A percentile compares a stretch with the other conserved stretches of the same genome.
These are phyloP conservation scores for Cornus controversa DNA, from an alignment of 148 eudicot genomes.

Conservation along the genomic window DNA sequence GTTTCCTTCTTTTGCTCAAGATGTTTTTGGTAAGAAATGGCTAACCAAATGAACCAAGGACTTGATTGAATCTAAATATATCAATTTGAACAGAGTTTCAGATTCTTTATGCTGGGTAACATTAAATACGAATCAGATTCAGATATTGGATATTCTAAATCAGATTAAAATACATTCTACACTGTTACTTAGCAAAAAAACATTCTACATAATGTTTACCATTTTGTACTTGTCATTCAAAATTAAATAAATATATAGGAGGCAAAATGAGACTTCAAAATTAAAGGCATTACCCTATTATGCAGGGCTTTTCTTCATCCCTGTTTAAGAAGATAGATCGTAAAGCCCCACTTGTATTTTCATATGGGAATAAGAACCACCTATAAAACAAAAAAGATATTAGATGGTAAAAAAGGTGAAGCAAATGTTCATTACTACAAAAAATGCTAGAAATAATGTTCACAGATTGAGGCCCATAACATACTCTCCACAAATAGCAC, in stretches of 20 bases:
- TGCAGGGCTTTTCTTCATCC: slow-evolving; percentile 60
- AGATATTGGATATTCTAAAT: too few relatives aligned
- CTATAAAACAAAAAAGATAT: slow-evolving; percentile 27
- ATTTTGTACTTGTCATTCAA: slow-evolving; percentile 47
- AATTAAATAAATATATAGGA: slow-evolving; percentile 15
- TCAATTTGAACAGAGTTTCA: too few relatives aligned
- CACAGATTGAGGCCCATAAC: slow-evolving; percentile 19
- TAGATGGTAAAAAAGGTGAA: not conserved
- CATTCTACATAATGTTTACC: slow-evolving; percentile 45
- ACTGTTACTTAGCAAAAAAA: too few relatives aligned
- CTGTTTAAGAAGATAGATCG: slow-evolving; percentile 54
- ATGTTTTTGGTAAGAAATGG: too few relatives aligned
- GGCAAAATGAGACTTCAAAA: not conserved
- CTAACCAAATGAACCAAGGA: too few relatives aligned
- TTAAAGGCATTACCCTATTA: slow-evolving; percentile 56
- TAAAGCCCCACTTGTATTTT: slow-evolving; percentile 33
- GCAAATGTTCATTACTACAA: not conserved
- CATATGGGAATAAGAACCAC: slow-evolving; percentile 83
- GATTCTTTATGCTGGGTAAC: too few relatives aligned
- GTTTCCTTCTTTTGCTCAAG: not conserved
- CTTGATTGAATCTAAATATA: too few relatives aligned
- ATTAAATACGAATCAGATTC: too few relatives aligned
- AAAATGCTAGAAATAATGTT: slow-evolving; percentile 33
- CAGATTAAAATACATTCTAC: too few relatives aligned
- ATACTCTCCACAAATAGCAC: slow-evolving; percentile 83